Conservation (phyloP, 306 rosid species). For the Cucurbita maxima region DNA sequence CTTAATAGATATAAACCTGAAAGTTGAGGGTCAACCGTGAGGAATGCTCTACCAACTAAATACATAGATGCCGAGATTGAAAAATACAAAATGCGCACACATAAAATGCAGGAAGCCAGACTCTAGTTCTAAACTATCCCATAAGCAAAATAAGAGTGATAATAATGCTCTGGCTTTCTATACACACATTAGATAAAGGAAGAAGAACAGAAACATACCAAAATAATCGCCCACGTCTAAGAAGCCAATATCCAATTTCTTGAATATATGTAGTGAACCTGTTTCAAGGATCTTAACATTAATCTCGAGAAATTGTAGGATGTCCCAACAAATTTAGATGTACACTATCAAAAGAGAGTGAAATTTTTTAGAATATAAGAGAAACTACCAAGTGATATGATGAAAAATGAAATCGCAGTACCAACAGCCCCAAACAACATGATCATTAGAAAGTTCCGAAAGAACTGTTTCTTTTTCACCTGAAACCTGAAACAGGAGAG, state of each 20-base stretch:
- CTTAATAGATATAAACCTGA: too few species aligned
- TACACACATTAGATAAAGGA: background rate
- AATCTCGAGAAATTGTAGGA: background rate
- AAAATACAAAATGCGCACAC: background rate
- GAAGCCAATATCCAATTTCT: conserved; percentile 34
- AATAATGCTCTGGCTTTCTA: background rate
- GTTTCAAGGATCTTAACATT: conserved; percentile 18
- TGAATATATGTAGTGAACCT: conserved; percentile 38
- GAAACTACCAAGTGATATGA: conserved; percentile 40
- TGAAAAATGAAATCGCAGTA: conserved; percentile 34
- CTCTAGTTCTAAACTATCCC: background rate
- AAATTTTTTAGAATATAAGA: background rate
- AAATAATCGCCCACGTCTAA: conserved; percentile 36
- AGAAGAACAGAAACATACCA: conserved; percentile 24
- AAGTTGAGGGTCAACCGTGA: too few species aligned
- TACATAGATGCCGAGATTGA: too few species aligned
- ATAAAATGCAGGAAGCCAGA: background rate
- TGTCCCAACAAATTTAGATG: background rate
- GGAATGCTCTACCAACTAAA: too few species aligned
- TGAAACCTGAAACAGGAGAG: conserved; percentile 30
- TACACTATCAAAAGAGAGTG: background rate
- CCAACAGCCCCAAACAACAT: conserved; percentile 47
- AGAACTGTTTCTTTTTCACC: conserved; percentile 65
- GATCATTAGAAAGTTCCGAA: conserved; percentile 41
- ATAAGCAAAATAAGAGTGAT: background rate